Conservation (phyloP, 139 green algal genomes). For the Tetradesmus obliquus region DNA sequence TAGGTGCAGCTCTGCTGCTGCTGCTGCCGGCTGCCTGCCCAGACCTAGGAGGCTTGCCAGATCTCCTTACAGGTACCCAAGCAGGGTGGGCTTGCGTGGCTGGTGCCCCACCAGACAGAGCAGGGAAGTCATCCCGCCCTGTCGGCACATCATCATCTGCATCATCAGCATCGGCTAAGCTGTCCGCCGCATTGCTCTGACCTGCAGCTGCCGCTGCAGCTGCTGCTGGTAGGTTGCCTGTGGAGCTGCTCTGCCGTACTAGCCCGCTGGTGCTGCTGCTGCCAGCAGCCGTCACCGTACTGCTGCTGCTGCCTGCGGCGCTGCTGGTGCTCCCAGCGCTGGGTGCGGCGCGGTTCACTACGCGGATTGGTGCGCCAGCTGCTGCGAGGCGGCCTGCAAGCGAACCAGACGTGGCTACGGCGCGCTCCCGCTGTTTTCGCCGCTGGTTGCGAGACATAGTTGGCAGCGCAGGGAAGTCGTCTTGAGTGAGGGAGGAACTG, state of each 20-base stretch:
- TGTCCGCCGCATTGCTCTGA: background rate
- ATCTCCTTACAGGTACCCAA: conserved; percentile 32
- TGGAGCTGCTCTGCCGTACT: background rate
- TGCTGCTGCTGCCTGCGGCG: conserved; percentile 13
- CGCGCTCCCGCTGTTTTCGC: conserved; percentile 45
- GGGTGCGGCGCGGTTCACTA: conserved; percentile 45
- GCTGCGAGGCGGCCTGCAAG: conserved; percentile 55
- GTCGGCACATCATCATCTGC: background rate
- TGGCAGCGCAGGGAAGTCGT: conserved; percentile 83
- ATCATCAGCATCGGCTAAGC: background rate
- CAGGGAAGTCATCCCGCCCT: conserved; percentile 53
- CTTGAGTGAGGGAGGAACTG: conserved; percentile 13
- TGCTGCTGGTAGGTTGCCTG: background rate
- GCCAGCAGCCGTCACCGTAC: conserved; percentile 1
- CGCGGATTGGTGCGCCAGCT: conserved; percentile 39
- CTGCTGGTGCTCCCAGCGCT: conserved; percentile 20
- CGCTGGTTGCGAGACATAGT: conserved; percentile 51
- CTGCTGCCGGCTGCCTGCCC: conserved; percentile 9
- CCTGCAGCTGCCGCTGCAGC: background rate
- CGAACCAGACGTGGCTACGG: conserved; percentile 12
- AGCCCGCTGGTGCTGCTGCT: conserved; percentile 36
- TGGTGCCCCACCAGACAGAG: conserved; percentile 16
- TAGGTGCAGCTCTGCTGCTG: conserved; percentile 26
- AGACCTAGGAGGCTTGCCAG: background rate
- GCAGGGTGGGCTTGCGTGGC: conserved; percentile 36